Evolutionary conservation across 1,139 yeast genomes (phyloP).

Genomic region (Arxiozyma heterogenica): DNA sequence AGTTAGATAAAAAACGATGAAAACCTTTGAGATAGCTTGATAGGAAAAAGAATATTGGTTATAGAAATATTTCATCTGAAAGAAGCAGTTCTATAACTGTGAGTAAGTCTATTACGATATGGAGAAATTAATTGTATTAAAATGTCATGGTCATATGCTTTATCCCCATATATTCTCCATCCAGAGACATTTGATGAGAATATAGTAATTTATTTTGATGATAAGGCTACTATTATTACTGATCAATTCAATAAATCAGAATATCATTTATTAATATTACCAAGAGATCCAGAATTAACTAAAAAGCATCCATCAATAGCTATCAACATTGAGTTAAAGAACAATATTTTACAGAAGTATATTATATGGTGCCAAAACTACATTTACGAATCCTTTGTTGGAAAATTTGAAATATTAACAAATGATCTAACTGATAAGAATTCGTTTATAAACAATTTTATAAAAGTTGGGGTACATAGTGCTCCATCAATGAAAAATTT

Average conservation of each 20-base stretch:
- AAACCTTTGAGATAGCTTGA: no score
- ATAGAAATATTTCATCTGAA: no score
- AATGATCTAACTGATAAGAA: slow-evolving; percentile 10
- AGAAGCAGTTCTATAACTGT: no score
- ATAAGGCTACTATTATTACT: slow-evolving; percentile 44
- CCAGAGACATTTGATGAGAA: slow-evolving; percentile 30
- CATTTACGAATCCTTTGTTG: slow-evolving; percentile 34
- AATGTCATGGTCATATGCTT: slow-evolving; percentile 23
- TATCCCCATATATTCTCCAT: slow-evolving; percentile 30
- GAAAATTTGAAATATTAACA: slow-evolving; percentile 9
- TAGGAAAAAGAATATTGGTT: no score
- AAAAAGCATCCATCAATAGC: slow-evolving; percentile 46
- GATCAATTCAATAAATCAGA: slow-evolving; percentile 60
- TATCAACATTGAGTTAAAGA: slow-evolving; percentile 34
- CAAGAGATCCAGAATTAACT: slow-evolving; percentile 39
- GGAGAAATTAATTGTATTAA: not conserved
- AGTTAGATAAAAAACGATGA: no score
- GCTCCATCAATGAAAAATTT: slow-evolving; percentile 61
- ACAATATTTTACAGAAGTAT: slow-evolving; percentile 31
- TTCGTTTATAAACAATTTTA: slow-evolving; percentile 30
- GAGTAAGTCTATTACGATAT: not conserved
- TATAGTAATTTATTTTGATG: slow-evolving; percentile 38
- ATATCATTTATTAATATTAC: slow-evolving; percentile 54
- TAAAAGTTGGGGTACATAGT: slow-evolving; percentile 61
- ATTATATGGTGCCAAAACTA: slow-evolving; percentile 38